phyloP scores from a whole-genome alignment of 148 eudicot species.

The Polygonum aviculare region DNA sequence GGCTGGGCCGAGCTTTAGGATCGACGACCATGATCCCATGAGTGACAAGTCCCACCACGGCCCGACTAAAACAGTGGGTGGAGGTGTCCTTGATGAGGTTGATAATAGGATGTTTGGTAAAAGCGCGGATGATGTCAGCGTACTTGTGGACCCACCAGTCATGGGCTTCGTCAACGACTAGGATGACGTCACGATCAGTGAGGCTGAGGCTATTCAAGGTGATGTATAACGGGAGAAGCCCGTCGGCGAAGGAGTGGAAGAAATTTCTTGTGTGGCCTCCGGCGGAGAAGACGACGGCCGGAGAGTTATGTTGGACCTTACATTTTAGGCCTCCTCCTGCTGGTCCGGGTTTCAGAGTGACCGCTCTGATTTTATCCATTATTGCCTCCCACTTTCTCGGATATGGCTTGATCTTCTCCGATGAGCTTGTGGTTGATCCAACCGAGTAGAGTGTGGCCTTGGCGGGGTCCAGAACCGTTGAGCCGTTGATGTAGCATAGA shows the following conservation, averaged over 20 bases:
- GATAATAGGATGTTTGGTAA: slow-evolving; percentile 26
- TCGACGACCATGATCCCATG: slow-evolving; percentile 33
- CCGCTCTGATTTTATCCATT: slow-evolving; percentile 22
- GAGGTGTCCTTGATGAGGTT: slow-evolving; percentile 13
- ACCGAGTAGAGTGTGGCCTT: slow-evolving; percentile 21
- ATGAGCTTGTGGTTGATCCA: slow-evolving; percentile 20
- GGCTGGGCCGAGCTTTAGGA: slow-evolving; percentile 18
- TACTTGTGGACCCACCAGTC: slow-evolving; percentile 38
- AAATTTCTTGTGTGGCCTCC: slow-evolving; percentile 38
- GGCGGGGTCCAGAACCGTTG: slow-evolving; percentile 30
- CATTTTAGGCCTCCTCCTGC: slow-evolving; percentile 16
- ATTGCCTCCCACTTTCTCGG: slow-evolving; percentile 34
- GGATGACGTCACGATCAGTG: slow-evolving; percentile 19
- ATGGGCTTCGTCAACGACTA: slow-evolving; percentile 16
- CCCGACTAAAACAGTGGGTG: slow-evolving; percentile 32
- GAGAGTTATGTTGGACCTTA: slow-evolving; percentile 18
- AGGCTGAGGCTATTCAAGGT: slow-evolving; percentile 21
- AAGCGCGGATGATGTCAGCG: slow-evolving; percentile 15
- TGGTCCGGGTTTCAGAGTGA: slow-evolving; percentile 25
- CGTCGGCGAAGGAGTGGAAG: slow-evolving; percentile 39
- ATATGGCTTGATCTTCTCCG: slow-evolving; percentile 34
- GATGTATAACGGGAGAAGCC: slow-evolving; percentile 34
- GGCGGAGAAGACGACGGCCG: slow-evolving; percentile 29
- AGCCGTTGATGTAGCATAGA: slow-evolving; percentile 35
- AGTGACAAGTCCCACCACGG: slow-evolving; percentile 27